These are phyloP conservation scores for Ceratocystis lukuohia DNA, from an alignment of 2,329 filamentous ascomycete species.

Conservation along the genomic window DNA sequence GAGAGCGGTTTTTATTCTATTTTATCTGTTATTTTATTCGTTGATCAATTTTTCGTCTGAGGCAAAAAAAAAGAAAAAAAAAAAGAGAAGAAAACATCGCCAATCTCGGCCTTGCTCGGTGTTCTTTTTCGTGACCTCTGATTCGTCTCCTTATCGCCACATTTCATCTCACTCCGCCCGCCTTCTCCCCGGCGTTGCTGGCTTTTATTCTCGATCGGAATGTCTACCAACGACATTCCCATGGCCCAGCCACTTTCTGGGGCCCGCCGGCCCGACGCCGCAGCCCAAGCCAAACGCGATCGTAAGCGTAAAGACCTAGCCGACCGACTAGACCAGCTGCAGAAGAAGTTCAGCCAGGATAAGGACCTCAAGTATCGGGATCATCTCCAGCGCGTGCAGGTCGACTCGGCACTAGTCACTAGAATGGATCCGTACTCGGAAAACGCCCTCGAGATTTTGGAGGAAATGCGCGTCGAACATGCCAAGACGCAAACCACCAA, in stretches of 20 bases:
- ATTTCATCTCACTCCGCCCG: not conserved
- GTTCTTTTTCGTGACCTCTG: not conserved
- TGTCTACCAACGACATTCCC: conserved; percentile 30
- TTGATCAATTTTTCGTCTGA: too few relatives aligned
- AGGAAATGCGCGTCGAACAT: conserved; percentile 45
- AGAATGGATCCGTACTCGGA: conserved; percentile 69
- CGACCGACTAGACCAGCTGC: conserved; percentile 64
- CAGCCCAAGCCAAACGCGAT: conserved; percentile 69
- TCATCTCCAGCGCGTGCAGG: conserved; percentile 81
- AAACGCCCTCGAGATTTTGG: conserved; percentile 58
- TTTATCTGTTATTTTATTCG: not conserved
- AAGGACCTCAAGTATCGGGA: conserved; percentile 75
- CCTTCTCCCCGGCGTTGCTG: not conserved
- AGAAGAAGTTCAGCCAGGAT: conserved; percentile 65
- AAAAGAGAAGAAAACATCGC: not conserved
- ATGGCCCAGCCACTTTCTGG: conserved; percentile 20
- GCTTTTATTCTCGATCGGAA: conserved; percentile 21
- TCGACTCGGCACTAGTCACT: conserved; percentile 75
- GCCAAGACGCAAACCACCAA: conserved; percentile 33
- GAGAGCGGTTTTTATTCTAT: not conserved
- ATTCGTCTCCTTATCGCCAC: not conserved
- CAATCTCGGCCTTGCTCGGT: not conserved
- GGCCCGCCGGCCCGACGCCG: conserved; percentile 28
- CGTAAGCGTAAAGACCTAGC: conserved; percentile 73
- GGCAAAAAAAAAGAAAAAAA: too few relatives aligned